These are phyloP conservation scores for Phanerochaete sordida DNA, from an alignment of 768 basidiomycete species.

Conservation along the genomic window DNA sequence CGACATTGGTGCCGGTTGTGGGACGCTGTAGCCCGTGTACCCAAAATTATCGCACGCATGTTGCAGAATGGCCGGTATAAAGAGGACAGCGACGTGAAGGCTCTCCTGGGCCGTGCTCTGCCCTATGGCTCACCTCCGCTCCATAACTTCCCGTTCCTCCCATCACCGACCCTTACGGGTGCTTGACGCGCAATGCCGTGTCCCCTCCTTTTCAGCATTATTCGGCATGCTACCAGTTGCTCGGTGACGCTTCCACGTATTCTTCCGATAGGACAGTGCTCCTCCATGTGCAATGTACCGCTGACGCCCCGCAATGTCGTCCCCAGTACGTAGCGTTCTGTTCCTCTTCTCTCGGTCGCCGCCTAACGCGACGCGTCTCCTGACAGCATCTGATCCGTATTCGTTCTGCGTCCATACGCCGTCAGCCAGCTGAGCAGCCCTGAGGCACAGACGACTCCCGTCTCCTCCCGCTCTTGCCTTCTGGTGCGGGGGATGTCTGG, in stretches of 20 bases:
- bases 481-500: neutral
- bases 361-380: neutral
- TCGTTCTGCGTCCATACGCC: neutral
- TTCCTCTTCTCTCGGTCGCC: neutral
- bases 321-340: neutral
- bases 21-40: neutral
- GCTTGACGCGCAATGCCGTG: neutral
- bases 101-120: neutral
- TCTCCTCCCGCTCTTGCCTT: neutral
- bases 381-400: constrained; percentile 3
- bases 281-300: neutral
- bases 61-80: neutral
- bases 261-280: neutral
- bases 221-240: neutral
- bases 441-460: neutral
- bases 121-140: neutral
- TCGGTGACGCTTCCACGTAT: neutral
- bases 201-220: neutral
- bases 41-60: neutral
- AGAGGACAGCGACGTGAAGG: neutral
- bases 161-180: neutral
- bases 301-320: neutral
- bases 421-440: neutral
- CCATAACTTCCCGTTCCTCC: neutral
- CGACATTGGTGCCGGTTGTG: neutral